A percentile compares a stretch with the other conserved stretches of the same genome.
Conservation (phyloP, 2,329 filamentous ascomycete genomes). For the Westerdykella aurantiaca region DNA sequence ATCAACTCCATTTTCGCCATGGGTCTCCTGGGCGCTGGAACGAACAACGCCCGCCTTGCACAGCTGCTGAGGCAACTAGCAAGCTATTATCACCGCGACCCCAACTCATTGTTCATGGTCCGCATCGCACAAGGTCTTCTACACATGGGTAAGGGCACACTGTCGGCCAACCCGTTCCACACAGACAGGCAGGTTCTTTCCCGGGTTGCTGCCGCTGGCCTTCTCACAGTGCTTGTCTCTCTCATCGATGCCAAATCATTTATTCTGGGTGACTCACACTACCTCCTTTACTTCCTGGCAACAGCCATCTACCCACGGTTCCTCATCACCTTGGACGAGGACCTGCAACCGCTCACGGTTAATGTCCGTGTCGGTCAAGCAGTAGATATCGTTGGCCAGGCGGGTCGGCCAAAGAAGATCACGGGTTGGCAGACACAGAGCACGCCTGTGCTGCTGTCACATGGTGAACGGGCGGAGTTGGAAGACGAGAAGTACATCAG, state of each 20-base stretch:
- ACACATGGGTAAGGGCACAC: conserved; percentile 98
- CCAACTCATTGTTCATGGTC: conserved; percentile 97
- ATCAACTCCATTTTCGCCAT: conserved; percentile 99
- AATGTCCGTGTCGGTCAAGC: conserved; percentile 97
- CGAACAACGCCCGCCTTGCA: conserved; percentile 94
- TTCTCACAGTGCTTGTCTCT: conserved; percentile 83
- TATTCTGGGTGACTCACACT: conserved; percentile 68
- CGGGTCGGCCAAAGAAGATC: conserved; percentile 95
- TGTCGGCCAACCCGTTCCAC: conserved; percentile 97
- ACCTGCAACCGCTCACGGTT: conserved; percentile 86
- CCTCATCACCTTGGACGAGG: conserved; percentile 91
- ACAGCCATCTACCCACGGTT: conserved; percentile 96
- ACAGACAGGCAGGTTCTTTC: conserved; percentile 95
- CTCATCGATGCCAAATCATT: conserved; percentile 95
- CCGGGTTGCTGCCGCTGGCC: conserved; percentile 78
- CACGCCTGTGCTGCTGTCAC: conserved; percentile 91
- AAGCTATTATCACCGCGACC: conserved; percentile 96
- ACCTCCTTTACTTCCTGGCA: conserved; percentile 94
- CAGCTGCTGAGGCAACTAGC: conserved; percentile 91
- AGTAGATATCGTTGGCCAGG: conserved; percentile 95
- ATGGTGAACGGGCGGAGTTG: conserved; percentile 91
- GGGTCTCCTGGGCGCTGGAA: conserved; percentile 93
- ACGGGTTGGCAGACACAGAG: conserved; percentile 99
- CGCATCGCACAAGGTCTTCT: conserved; percentile 94
- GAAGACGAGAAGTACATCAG: conserved; percentile 97